Conservation (phyloP, 2,329 filamentous ascomycete genomes). For the Phoma herbarum region DNA sequence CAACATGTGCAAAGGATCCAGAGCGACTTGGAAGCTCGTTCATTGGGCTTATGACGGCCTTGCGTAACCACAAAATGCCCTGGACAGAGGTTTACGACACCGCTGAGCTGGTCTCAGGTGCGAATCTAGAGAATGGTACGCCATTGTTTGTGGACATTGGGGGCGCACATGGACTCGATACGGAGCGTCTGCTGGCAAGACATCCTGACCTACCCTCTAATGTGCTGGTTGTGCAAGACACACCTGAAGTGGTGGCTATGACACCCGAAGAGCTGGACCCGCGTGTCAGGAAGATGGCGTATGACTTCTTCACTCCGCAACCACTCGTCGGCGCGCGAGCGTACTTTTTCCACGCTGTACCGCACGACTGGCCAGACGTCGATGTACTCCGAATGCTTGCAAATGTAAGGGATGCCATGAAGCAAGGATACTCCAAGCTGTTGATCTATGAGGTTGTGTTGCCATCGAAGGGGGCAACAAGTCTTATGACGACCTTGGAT, state of each 20-base stretch:
- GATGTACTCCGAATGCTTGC: conserved; percentile 23
- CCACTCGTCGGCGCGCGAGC: conserved; percentile 36
- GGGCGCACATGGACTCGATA: background rate
- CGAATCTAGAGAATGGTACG: conserved; percentile 1
- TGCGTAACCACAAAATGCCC: conserved; percentile 18
- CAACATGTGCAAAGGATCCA: conserved; percentile 16
- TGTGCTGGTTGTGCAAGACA: background rate
- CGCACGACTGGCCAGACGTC: conserved; percentile 52
- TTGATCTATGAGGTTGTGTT: conserved; percentile 23
- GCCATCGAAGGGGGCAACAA: conserved; percentile 14
- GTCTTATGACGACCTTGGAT: conserved; percentile 20
- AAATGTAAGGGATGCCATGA: conserved; percentile 24
- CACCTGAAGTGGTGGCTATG: background rate
- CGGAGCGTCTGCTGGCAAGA: background rate
- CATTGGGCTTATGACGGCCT: conserved; percentile 16
- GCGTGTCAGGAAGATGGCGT: conserved; percentile 10
- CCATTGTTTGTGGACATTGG: conserved; percentile 7
- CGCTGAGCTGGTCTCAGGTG: background rate
- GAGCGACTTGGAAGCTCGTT: conserved; percentile 14
- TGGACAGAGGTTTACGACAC: conserved; percentile 25
- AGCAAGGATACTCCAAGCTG: conserved; percentile 19
- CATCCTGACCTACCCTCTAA: background rate
- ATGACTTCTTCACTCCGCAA: conserved; percentile 44
- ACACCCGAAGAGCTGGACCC: conserved; percentile 9
- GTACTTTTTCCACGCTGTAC: conserved; percentile 50